Base-by-base conservation (phyloP, 352 stramenopile species). In the Lagenidium sp. region DNA sequence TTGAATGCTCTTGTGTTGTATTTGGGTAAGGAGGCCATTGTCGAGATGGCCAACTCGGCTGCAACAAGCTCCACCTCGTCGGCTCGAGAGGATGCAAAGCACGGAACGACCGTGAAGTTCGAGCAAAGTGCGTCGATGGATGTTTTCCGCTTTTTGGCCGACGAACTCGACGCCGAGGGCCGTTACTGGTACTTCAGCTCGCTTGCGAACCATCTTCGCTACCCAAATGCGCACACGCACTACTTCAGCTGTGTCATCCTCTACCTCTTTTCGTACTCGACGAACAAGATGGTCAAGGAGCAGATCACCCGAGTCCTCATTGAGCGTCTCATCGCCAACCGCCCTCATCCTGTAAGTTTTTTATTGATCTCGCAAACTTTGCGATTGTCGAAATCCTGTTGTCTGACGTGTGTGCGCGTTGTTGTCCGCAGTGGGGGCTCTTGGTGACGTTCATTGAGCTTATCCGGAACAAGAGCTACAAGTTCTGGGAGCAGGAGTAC, bases 361-460 rank as follows among this genome's bases (percentile, higher is more conserved):
- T 6, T 44, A 6, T 40, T 41, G 19, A 5, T 48, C 7, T 25
- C 44, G 4, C 0, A 29, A 41, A 21, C 12, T 30, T 23, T 51
- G 16, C 20, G 20, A 28, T 49, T 28, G 30, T n/a, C 1, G 48
- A 15, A 19, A 10, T 31, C 35, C 25, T 34, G 21, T 51, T 21
- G n/a, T 35, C 31, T 53, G 37, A 54, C 36, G 18, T 24, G 44
- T 53, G 11, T 39, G 28, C 60, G 16, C 49, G 15, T 55, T 47
- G 20, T 59, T 37, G 29, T 47, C 19, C 60, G 22, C 39, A 71
- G 51, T 99, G 95, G 95, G 95, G 95, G 13, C 64, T 99, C 36
- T 65, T 99, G 7, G 96, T 99, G 46, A 99, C 97, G 10, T 99
- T 99, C 64, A 99, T 99, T 42, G 97, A 99, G 68, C 80, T 99